Conservation (phyloP, 768 basidiomycete species). For the Termitomyces sp. region DNA sequence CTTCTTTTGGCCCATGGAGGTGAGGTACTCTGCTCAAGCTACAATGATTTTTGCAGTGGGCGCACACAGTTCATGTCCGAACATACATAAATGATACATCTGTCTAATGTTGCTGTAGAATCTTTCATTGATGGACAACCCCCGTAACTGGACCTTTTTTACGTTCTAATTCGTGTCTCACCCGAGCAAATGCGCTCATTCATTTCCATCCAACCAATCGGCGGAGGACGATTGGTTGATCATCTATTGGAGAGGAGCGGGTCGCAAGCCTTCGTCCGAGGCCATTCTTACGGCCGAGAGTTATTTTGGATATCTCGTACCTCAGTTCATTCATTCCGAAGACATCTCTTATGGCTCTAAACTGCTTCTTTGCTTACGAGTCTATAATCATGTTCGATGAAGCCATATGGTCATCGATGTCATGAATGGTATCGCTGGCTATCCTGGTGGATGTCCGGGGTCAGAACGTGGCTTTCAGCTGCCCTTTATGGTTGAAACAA, state of each 20-base stretch:
- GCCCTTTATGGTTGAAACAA: conserved; percentile 1
- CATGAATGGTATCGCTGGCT: conserved; percentile 1
- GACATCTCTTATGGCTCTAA: not conserved
- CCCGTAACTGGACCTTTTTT: conserved; percentile 1
- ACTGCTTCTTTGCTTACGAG: not conserved
- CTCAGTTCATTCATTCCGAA: not conserved
- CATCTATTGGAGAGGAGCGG: not conserved
- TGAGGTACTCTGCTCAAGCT: not conserved
- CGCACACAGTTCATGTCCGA: too few species aligned
- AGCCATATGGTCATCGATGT: conserved; percentile 9
- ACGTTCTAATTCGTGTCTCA: conserved; percentile 7
- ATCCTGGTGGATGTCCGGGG: not conserved
- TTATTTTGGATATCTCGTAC: not conserved
- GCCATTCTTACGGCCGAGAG: not conserved
- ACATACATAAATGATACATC: not conserved
- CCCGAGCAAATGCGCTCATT: conserved; percentile 5
- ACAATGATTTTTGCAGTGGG: not conserved
- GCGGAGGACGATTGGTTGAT: too few species aligned
- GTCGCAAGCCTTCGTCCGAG: not conserved
- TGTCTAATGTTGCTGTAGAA: not conserved
- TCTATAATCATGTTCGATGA: not conserved
- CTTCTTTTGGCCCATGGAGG: not conserved
- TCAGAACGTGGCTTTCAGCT: not conserved
- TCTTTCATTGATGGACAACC: not conserved
- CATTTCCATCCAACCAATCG: conserved; percentile 5